Evolutionary conservation across 2,329 filamentous ascomycete genomes (phyloP).

Genomic region (Alternaria infectoria): DNA sequence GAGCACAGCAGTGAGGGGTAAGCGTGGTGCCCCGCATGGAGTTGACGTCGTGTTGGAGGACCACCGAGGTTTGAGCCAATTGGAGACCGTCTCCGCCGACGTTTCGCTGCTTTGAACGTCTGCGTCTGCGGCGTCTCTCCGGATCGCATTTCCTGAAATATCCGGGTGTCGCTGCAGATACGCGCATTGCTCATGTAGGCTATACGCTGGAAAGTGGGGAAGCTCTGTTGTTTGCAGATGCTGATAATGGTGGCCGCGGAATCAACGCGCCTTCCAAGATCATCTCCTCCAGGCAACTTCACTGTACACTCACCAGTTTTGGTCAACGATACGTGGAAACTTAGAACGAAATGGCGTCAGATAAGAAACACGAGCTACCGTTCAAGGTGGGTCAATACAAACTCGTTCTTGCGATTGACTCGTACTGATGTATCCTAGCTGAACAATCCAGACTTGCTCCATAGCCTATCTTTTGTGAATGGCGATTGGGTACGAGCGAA

Average conservation of each 20-base stretch:
- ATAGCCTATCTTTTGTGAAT: conserved; percentile 60
- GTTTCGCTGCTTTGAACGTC: background rate
- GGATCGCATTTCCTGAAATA: conserved; percentile 7
- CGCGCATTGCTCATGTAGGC: conserved; percentile 10
- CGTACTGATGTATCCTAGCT: conserved; percentile 48
- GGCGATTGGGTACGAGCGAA: conserved; percentile 64
- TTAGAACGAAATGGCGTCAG: conserved; percentile 24
- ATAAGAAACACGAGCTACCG: conserved; percentile 46
- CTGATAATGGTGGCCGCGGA: background rate
- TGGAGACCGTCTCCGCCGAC: conserved; percentile 7
- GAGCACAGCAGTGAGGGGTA: conserved; percentile 24
- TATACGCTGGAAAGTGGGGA: conserved; percentile 28
- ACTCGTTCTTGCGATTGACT: background rate
- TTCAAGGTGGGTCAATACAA: conserved; percentile 49
- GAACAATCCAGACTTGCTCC: conserved; percentile 61
- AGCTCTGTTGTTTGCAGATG: background rate
- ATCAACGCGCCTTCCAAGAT: background rate
- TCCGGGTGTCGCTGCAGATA: conserved; percentile 1
- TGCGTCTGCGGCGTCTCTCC: background rate
- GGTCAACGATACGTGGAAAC: background rate
- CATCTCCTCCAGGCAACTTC: background rate
- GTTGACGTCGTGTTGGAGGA: conserved; percentile 17
- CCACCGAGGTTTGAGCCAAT: conserved; percentile 21
- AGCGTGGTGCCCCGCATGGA: conserved; percentile 9
- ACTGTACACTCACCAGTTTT: background rate